Base-by-base conservation (phyloP, 1,139 yeast species). In the Debaryomyces udenii region DNA sequence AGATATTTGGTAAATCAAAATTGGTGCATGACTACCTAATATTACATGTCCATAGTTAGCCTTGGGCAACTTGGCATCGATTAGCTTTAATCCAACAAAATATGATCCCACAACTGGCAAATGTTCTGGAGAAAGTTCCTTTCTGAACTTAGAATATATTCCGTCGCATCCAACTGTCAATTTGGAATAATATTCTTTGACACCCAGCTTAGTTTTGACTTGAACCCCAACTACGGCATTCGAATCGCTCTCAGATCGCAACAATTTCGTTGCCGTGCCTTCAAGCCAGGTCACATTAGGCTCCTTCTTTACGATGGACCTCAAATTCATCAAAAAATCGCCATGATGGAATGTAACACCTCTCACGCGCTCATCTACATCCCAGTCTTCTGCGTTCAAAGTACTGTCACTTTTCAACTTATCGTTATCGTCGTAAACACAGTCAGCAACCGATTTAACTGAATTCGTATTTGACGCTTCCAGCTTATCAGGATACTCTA, bases 291-390 rank as follows among this genome's bases (percentile, higher is more conserved):
- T 83, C 14, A 91, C 86, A 56, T 86, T 85, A 26, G 79, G 72
- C 51, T 89, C 94, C 6, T 59, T 60, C 37, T 75, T 70, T 28
- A 86, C 91, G n/a, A 86, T 79, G n/a, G 61, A 57, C 52, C 99
- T 77, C 51, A 93, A 70, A 55, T 88, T 89, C 65, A 73, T 71
- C 46, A 93, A 76, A 56, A 94, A 93, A 42, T 81, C 83, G 13
- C 99, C 99, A 60, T 93, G 98, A 55, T 89, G 96, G 66, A 93
- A 90, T 2, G 93, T 83, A 9, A 87, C 85, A 41, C 97, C 97
- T 51, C 82, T 68, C 31, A 85, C 88, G 35, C 76, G 66, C 41
- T 76, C 80, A 50, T 71, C 78, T n/a, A 67, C 66, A 44, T 85
- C 90, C 79, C 83, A 85, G 7, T 69, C 80, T 22, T 61, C 53